Evolutionary conservation across 768 basidiomycete genomes (phyloP), one percentile per base, ranked within the genome.

Genomic region (Phylloporus arenicola): DNA sequence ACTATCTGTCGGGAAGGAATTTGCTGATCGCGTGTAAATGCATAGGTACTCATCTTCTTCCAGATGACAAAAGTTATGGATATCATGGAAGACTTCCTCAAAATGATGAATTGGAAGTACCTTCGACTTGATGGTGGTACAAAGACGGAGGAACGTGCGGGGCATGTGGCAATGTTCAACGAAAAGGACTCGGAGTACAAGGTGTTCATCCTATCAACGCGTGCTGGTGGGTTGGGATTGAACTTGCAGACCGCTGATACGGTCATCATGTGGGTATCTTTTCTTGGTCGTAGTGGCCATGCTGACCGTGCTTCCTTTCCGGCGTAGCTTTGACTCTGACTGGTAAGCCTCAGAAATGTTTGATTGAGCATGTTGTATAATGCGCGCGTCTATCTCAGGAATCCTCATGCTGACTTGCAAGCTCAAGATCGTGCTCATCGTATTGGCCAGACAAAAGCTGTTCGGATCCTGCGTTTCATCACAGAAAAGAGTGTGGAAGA

Each of bases 51-150:
- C 50, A 97, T 99, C 60, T 98, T 99, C 82, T 98, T 98, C 84
- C 96, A 99, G 71, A 97, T 98, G 96, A 97, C 94, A 14, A 90
- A 92, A 63, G 92, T 97, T 60, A 96, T 98, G 94, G 91, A 95
- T 55, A 93, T 96, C 65, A 92, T 95, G 83, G 91, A 92, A 61
- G 94, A 97, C 61, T 97, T 93, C 62, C 70, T 96, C 62, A 89
- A 87, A 65, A 84, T 85, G 78, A 82, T 84, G 80, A 79, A 80
- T 4, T 91, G 81, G 80, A 86, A 88, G 59, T 86, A 89, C 67
- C 83, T 95, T 45, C 88, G 94, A 58, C 76, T 97, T n/a, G 93
- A 97, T 68, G 93, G 93, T 75, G 86, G 89, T 12, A 97, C 93
- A 19, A 95, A 95, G 71, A 92, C 93, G 5, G 93, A 97, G 46